A percentile compares a stretch with the other conserved stretches of the same genome.
These are phyloP conservation scores for Extremus antarcticus DNA, from an alignment of 495 filamentous ascomycete genomes.

Conservation along the genomic window DNA sequence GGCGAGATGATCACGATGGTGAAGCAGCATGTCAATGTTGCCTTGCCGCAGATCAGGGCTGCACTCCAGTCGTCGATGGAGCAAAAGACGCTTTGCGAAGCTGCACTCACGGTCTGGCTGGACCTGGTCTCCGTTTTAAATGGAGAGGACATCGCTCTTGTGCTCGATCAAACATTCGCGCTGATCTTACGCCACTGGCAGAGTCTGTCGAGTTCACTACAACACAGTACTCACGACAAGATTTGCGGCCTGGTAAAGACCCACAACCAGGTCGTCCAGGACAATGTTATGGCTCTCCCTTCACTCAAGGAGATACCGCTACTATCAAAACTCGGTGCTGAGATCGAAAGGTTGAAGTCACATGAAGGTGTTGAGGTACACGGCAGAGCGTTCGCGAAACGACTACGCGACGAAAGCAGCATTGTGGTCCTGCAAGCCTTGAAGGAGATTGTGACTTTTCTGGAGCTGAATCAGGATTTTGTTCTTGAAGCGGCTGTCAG, in stretches of 20 bases:
- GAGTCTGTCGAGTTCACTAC: constrained; percentile 49
- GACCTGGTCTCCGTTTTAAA: constrained; percentile 61
- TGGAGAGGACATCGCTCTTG: constrained; percentile 62
- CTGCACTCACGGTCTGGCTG: constrained; percentile 76
- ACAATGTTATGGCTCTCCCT: constrained; percentile 61
- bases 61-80: constrained; percentile 77
- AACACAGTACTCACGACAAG: constrained; percentile 45
- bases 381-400: constrained; percentile 56
- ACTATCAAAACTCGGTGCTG: constrained; percentile 51
- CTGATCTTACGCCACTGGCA: constrained; percentile 75
- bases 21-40: constrained; percentile 56
- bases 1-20: constrained; percentile 76
- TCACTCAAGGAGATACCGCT: constrained; percentile 62
- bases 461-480: constrained; percentile 64
- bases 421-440: constrained; percentile 73
- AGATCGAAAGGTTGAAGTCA: constrained; percentile 52
- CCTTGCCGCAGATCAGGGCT: constrained; percentile 81
- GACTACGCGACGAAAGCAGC: constrained; percentile 71
- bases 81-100: constrained; percentile 56
- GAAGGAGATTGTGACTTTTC: constrained; percentile 59
- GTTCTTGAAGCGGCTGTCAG: constrained; percentile 72
- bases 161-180: constrained; percentile 80
- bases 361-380: constrained; percentile 49
- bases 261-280: constrained; percentile 47
- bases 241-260: constrained; percentile 53